Evolutionary conservation across 2,329 filamentous ascomycete species (phyloP).

Genomic region (Onygenales sp.): DNA sequence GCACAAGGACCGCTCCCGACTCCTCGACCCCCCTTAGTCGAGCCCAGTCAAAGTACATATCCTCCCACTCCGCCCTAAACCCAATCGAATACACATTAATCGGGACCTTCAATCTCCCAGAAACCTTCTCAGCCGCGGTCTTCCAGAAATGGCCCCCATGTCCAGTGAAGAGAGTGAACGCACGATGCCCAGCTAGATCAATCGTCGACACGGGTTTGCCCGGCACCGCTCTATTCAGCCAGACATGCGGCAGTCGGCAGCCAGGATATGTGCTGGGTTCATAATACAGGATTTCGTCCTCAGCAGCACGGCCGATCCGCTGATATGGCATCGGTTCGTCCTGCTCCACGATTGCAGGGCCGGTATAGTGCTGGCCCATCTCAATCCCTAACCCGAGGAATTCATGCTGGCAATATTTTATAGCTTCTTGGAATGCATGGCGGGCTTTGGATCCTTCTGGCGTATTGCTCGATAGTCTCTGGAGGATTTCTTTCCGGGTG

Average conservation of each 20-base stretch:
- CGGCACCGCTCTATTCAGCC: constrained; percentile 46
- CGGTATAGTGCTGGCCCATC: constrained; percentile 49
- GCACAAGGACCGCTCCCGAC: constrained; percentile 47
- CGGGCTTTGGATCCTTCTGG: constrained; percentile 31
- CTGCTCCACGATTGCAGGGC: constrained; percentile 34
- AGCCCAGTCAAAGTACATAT: constrained; percentile 54
- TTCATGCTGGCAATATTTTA: constrained; percentile 38
- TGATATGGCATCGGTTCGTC: constrained; percentile 30
- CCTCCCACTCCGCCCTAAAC: constrained; percentile 50
- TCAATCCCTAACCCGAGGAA: constrained; percentile 49
- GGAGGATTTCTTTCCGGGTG: constrained; percentile 30
- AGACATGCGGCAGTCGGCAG: constrained; percentile 51
- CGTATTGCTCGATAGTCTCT: constrained; percentile 32
- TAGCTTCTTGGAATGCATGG: constrained; percentile 30
- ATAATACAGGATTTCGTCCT: constrained; percentile 36
- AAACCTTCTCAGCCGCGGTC: not conserved
- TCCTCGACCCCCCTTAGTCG: constrained; percentile 45
- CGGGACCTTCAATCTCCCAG: constrained; percentile 32
- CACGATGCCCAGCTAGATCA: not conserved
- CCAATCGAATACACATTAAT: constrained; percentile 47
- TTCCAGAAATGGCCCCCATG: not conserved
- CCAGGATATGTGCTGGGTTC: constrained; percentile 49
- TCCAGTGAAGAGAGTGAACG: not conserved
- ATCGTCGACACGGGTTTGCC: constrained; percentile 41
- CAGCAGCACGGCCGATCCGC: constrained; percentile 15